Percentiles rank a stretch among this genome's conserved stretches.
These are phyloP conservation scores for Termitomyces titanicus DNA, from an alignment of 768 basidiomycete species.

Conservation along the genomic window DNA sequence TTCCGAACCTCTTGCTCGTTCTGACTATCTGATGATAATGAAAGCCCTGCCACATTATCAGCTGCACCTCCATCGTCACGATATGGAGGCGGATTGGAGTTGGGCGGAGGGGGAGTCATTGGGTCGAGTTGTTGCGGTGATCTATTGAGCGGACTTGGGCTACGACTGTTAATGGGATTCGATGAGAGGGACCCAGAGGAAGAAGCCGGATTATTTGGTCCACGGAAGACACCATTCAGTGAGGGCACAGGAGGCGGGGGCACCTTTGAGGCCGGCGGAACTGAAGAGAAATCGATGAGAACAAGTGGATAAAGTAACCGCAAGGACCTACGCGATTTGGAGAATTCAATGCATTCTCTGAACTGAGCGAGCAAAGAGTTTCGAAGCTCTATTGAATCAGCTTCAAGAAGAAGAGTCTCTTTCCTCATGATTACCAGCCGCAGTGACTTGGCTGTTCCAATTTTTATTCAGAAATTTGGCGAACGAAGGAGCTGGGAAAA, in stretches of 20 bases:
- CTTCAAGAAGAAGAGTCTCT: constrained; percentile 71
- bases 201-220: background rate
- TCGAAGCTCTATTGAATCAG: constrained; percentile 52
- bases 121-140: constrained; percentile 5
- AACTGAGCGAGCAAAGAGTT: constrained; percentile 69
- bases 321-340: constrained; percentile 58
- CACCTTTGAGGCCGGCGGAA: constrained; percentile 55
- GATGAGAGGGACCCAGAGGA: background rate
- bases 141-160: constrained; percentile 5
- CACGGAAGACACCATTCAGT: constrained; percentile 29
- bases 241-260: constrained; percentile 67
- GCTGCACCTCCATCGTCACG: constrained; percentile 14
- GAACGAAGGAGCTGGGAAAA: constrained; percentile 5
- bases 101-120: background rate
- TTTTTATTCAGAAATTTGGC: background rate
- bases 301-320: background rate
- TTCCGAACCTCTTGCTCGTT: constrained; percentile 24
- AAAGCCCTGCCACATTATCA: constrained; percentile 18
- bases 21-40: constrained; percentile 25
- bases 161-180: background rate
- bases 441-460: constrained; percentile 58
- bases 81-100: constrained; percentile 12
- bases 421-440: constrained; percentile 85
- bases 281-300: constrained; percentile 26
- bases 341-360: constrained; percentile 82